These are phyloP conservation scores for Albatrellus ellisii DNA, from an alignment of 768 basidiomycete species.

Conservation along the genomic window DNA sequence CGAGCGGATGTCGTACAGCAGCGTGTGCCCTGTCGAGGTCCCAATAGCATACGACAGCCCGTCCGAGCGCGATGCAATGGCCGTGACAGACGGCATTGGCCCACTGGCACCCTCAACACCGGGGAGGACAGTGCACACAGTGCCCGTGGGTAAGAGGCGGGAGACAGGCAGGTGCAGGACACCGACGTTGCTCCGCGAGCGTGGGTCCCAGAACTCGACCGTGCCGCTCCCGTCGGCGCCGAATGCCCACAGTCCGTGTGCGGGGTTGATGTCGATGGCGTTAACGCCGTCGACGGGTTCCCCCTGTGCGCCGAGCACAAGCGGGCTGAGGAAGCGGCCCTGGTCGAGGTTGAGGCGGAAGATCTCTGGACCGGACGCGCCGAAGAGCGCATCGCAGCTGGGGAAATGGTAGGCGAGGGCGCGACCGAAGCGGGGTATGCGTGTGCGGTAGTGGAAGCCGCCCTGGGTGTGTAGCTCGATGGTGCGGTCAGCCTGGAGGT, in stretches of 20 bases:
- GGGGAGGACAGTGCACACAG: constrained; percentile 20
- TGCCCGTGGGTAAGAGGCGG: constrained; percentile 32
- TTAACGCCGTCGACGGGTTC: constrained; percentile 75
- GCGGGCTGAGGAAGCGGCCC: constrained; percentile 82
- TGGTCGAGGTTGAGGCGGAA: constrained; percentile 93
- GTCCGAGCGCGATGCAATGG: constrained; percentile 74
- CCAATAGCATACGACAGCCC: constrained; percentile 92
- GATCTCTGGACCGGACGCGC: constrained; percentile 76
- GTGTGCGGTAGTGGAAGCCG: constrained; percentile 82
- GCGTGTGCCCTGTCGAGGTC: constrained; percentile 87
- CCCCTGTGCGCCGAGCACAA: constrained; percentile 39
- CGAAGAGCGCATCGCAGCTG: constrained; percentile 81
- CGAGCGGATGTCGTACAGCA: constrained; percentile 89
- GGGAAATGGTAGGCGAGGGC: constrained; percentile 88
- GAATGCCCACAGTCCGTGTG: constrained; percentile 82
- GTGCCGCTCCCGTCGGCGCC: constrained; percentile 80
- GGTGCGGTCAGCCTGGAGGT: constrained; percentile 92
- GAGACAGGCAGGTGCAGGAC: constrained; percentile 45
- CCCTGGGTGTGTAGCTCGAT: constrained; percentile 91
- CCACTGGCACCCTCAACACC: constrained; percentile 23
- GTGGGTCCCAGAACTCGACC: constrained; percentile 94
- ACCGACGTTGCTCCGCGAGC: constrained; percentile 68
- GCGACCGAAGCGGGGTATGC: constrained; percentile 92
- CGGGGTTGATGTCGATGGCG: constrained; percentile 82
- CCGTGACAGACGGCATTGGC: constrained; percentile 52